Percentiles rank a stretch among this genome's conserved stretches.
Evolutionary conservation across 208 protist genomes (phyloP).

Genomic region (Angomonas ambiguus): DNA sequence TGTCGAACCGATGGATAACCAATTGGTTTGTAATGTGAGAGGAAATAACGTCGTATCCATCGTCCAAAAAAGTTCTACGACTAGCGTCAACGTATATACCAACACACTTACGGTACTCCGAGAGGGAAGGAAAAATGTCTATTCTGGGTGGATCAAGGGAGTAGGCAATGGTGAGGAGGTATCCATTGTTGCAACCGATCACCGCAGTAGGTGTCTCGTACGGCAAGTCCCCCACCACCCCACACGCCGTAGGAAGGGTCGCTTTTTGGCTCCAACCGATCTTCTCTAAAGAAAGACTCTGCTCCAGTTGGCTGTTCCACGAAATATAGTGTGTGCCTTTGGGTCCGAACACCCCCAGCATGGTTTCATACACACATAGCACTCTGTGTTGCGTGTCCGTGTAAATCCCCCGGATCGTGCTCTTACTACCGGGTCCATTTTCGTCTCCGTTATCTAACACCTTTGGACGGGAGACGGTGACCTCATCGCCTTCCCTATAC

Average conservation of each 20-base stretch:
- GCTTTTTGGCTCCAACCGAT: neutral
- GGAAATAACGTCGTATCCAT: neutral
- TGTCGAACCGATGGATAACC: neutral
- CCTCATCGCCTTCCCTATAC: neutral
- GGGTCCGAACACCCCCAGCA: neutral
- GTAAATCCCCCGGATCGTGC: neutral
- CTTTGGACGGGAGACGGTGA: neutral
- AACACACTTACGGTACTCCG: neutral
- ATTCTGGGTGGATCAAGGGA: neutral
- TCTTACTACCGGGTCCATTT: neutral
- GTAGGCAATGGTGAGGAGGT: neutral
- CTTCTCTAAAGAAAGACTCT: neutral
- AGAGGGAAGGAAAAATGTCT: neutral
- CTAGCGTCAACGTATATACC: neutral
- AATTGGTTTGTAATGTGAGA: neutral
- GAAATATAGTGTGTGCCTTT: neutral
- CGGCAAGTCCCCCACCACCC: neutral
- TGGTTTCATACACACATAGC: neutral
- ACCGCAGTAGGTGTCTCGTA: neutral
- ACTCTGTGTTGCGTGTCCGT: neutral
- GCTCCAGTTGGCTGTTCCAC: neutral
- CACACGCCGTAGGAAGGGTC: neutral
- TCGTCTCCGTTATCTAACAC: neutral
- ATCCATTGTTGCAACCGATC: neutral
- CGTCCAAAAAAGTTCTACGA: neutral